phyloP scores from a whole-genome alignment of 805 yeast genomes.

The Lachancea nothofagi region DNA sequence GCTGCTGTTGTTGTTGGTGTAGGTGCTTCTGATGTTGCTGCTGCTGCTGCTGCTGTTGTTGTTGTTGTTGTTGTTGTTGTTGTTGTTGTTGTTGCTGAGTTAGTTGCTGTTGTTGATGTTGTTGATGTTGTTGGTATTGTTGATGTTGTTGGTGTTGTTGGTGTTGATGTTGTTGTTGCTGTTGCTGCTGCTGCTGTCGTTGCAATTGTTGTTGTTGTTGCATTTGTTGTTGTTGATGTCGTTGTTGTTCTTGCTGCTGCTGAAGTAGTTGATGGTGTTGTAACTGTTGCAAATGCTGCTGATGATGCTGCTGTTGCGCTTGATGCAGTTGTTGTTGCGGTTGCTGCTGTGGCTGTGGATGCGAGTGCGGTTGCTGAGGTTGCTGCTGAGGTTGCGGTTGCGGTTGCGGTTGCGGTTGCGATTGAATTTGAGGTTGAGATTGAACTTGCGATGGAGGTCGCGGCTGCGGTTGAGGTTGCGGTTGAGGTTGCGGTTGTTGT shows the following conservation, averaged over 20 bases:
- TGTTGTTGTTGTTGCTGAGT: constrained; percentile 35
- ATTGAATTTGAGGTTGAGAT: neutral
- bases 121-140: constrained; percentile 8
- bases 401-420: constrained; percentile 18
- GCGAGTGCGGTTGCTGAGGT: constrained; percentile 12
- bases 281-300: constrained; percentile 15
- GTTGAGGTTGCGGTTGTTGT: constrained; percentile 24
- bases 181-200: constrained; percentile 39
- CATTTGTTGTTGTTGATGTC: constrained; percentile 8
- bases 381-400: constrained; percentile 21
- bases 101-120: constrained; percentile 1
- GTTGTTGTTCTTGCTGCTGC: constrained; percentile 8
- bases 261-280: constrained; percentile 9
- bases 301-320: constrained; percentile 24
- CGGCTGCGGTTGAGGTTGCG: constrained; percentile 11
- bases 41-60: constrained; percentile 31
- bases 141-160: constrained; percentile 17
- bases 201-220: constrained; percentile 39
- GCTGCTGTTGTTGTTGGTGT: constrained; percentile 15
- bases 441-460: neutral
- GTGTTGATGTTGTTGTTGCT: constrained; percentile 3
- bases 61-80: constrained; percentile 35
- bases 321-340: constrained; percentile 12
- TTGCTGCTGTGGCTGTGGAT: constrained; percentile 9
- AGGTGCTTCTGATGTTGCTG: constrained; percentile 13